Base-by-base conservation (phyloP, 2,329 filamentous ascomycete genomes). In the Hypomyces rosellus region DNA sequence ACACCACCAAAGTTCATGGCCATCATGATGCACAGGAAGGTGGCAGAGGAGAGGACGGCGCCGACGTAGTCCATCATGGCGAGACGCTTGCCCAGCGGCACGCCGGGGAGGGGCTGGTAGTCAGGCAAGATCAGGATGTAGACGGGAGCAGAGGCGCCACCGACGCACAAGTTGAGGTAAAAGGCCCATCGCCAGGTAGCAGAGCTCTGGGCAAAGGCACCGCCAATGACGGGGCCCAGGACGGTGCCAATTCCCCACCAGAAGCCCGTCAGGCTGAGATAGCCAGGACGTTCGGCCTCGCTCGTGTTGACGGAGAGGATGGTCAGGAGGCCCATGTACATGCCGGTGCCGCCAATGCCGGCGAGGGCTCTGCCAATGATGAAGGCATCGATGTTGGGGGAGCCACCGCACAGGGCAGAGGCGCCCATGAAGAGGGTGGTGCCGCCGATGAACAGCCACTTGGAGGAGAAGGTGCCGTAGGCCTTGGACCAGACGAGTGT, bases 131-230 rank as follows among this genome's bases (percentile, higher is more conserved):
- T 20, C 15, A 61, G 59, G 40, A 66, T 1, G 50, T 60, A 68
- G 1, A 51, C 54, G 1, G 64, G 62, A 3, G 62, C 52, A 7
- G 59, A 57, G 30, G 69, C 59, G 36, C 56, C 70, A 4, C 64
- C 76, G 5, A 73, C 25, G 14, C 45, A 22, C 8, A 82, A 66
- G 55, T 82, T 83, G 65, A 83, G 74, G 57, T 84, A 84, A 50
- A 77, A 77, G 0, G 33, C 45, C 49, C 49, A 51, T 47, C 45
- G 44, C 49, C 45, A 51, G 13, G 15, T 44, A 33, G 37, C 43
- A 6, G 34, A 7, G 13, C 20, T 30, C 20, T 37, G 20, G 5
- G 36, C 39, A 14, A 51, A 48, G 34, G 45, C 44, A 16, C 44
- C 45, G 14, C 49, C 45, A 14, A 51, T 36, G 66, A 77, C 64